Evolutionary conservation across 1,139 yeast species (phyloP).

Genomic region (Candida labiduridarum): DNA sequence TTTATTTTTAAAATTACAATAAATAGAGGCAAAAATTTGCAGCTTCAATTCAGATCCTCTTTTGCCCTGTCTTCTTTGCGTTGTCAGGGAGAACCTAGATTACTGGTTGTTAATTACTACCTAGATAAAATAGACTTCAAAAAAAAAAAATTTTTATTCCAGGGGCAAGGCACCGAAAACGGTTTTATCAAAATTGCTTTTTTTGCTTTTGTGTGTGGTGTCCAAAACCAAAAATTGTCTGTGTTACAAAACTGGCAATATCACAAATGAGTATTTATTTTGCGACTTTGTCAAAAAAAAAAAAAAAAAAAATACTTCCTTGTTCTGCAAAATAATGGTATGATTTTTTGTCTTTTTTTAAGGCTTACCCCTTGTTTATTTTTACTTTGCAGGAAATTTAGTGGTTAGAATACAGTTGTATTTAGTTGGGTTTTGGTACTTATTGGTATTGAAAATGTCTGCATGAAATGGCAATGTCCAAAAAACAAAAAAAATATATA

Average conservation of each 20-base stretch:
- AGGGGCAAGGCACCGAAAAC: constrained; percentile 4
- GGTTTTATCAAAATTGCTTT: not conserved
- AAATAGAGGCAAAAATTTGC: not conserved
- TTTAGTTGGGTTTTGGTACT: not conserved
- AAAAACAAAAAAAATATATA: not conserved
- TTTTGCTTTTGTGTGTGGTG: not conserved
- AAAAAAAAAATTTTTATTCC: not conserved
- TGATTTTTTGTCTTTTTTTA: not conserved
- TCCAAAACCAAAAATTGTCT: not conserved
- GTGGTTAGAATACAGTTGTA: not conserved
- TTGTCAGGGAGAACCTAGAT: constrained; percentile 1
- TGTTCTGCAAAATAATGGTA: not conserved
- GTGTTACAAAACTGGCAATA: not conserved
- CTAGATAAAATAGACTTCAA: not conserved
- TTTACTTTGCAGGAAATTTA: not conserved
- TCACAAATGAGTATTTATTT: not conserved
- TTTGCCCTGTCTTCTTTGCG: not conserved
- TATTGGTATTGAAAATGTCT: not conserved
- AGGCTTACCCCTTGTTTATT: not conserved
- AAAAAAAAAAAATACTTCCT: not conserved
- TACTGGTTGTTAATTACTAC: constrained; percentile 2
- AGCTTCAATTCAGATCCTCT: not conserved
- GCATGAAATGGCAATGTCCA: not conserved
- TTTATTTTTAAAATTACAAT: not conserved
- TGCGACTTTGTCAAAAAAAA: not conserved